Evolutionary conservation across 441 rosid species (phyloP).

Genomic region (Francoa sonchifolia): DNA sequence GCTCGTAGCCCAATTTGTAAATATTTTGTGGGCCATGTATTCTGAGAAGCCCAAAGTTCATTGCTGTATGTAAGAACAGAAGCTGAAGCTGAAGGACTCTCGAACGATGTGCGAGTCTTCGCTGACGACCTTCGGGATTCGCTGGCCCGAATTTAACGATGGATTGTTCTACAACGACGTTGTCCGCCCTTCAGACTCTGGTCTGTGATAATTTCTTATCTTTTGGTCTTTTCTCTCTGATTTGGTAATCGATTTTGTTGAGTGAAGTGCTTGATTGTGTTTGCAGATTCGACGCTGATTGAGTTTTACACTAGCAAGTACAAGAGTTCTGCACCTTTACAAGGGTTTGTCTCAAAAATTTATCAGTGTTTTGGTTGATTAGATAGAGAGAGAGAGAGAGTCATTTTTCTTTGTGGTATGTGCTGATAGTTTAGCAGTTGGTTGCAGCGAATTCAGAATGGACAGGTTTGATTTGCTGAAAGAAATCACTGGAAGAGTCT

Average conservation of each 20-base stretch:
- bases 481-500: not conserved
- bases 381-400: no score
- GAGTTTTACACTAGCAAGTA: slow-evolving; percentile 57
- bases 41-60: no score
- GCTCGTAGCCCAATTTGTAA: no score
- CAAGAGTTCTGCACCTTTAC: slow-evolving; percentile 67
- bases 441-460: slow-evolving; percentile 78
- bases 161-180: slow-evolving; percentile 56
- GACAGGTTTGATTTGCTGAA: slow-evolving; percentile 45
- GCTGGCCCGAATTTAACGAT: slow-evolving; percentile 75
- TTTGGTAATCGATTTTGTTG: not conserved
- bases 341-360: slow-evolving; percentile 62
- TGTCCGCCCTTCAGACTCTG: slow-evolving; percentile 42
- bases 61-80: no score
- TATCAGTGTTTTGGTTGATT: no score
- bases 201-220: slow-evolving; percentile 13
- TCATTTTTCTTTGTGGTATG: not conserved
- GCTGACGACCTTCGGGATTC: slow-evolving; percentile 51
- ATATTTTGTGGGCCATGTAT: no score
- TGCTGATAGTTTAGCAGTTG: slow-evolving; percentile 38
- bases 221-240: not conserved
- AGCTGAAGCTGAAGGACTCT: no score
- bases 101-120: no score
- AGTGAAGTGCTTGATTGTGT: not conserved
- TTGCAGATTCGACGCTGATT: slow-evolving; percentile 31